Evolutionary conservation across 2,329 filamentous ascomycete genomes (phyloP), one percentile per base, ranked within the genome.

Genomic region (Aspergillus fijiensis): DNA sequence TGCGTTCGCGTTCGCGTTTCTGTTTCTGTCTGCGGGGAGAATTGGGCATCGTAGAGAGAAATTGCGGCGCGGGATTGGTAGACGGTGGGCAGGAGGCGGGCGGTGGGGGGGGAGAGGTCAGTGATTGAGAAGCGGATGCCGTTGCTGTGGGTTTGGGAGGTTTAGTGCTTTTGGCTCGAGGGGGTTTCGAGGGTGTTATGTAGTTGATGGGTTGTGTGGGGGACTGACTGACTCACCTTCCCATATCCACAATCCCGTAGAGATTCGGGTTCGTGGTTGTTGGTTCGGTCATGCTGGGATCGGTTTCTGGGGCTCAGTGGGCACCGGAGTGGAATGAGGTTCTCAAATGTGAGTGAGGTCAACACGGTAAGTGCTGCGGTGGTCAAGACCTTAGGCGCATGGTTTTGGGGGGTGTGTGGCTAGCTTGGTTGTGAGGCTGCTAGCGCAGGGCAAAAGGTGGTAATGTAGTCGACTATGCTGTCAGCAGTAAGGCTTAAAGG

Each of bases 111-210:
- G 4, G 87, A 84, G n/a, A 96, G 82, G 65, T 92, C 87, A 9
- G 92, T 91, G 69, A 96, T 91, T 49, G 91, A 94, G 81, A 96
- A 96, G 58, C 93, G 91, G 69, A 96, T 94, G 69, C 92, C 93
- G 80, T 96, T 97, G 80, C 92, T 76, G 39, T 47, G 33, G 39
- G 25, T 27, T 54, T 16, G 39, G 50, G 23, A 55, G 7, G n/a
- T n/a, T 42, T 3, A 19, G 7, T 11, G 27, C 21, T 9, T 50
- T 56, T 56, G 10, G 12, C 5, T 3, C 11, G 14, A 10, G 23
- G 31, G 52, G 52, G 16, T 52, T 16, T 35, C 2, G 10, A 35
- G 33, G 14, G 12, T 35, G 27, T 33, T 33, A 12, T 12, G 31
- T 16, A 4, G 33, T 12, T 35, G 33, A 16, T 35, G 35, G 42